Evolutionary conservation across 1,284 basidiomycete genomes (phyloP), one percentile per base, ranked within the genome.

Genomic region (Moniliophthora roreri): DNA sequence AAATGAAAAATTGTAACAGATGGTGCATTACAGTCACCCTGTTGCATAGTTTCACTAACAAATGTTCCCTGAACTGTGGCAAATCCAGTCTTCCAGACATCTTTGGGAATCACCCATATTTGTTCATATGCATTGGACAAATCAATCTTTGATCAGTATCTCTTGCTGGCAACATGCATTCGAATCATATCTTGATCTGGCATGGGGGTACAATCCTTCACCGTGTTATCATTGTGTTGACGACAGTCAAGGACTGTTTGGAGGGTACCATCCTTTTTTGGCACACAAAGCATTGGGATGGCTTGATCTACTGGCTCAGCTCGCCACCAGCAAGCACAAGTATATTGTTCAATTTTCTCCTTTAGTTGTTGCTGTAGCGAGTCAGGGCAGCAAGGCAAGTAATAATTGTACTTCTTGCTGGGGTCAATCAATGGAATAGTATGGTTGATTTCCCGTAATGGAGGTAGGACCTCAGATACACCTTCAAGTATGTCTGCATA

Each of bases 151-250:
- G 56, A 55, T 1, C 53, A 2, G 28, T 48, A 52, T 23, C 37
- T 42, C 1, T 34, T 44, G 37, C 24, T 41, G 3, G 53, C 50
- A 13, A 38, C 36, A 42, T 52, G 35, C 45, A 57, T 49, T 47
- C 65, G 48, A 4, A 75, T 72, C 0, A 60, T 50, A 5, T 73
- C 68, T 21, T 71, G 69, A 49, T 73, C 69, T 1, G 71, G 72
- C 45, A 76, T 53, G 1, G 71, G 74, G 0, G 69, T 72, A 0
- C 52, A 3, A 50, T 50, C 20, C 49, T 56, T 58, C 40, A 58
- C 35, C 52, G 49, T 23, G 18, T 36, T 39, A 42, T 51, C 54
- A 55, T 60, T 44, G 36, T 62, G 50, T 44, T 70, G 60, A 0
- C 66, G 58, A 2, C 61, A 60, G 50, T 73, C 69, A 7, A 73